Conservation (phyloP, 2,329 filamentous ascomycete species). For the Trichoderma harzianum region DNA sequence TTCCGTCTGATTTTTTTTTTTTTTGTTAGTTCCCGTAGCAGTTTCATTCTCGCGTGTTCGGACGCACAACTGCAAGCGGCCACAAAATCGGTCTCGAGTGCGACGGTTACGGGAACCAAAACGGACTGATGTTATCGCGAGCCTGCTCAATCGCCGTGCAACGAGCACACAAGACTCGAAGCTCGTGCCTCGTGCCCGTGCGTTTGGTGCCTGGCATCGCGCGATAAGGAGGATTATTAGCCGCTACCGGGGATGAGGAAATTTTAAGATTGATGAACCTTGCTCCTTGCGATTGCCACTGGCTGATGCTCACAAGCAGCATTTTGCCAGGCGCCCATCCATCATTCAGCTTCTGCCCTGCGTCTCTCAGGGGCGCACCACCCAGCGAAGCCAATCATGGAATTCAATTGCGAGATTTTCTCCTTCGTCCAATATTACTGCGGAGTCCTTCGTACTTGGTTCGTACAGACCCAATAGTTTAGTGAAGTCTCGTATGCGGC, state of each 20-base stretch:
- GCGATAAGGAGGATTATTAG: slow-evolving; percentile 13
- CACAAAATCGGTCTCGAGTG: neutral
- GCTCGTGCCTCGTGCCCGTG: neutral
- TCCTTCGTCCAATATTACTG: neutral
- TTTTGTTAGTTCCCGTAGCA: neutral
- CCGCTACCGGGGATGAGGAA: neutral
- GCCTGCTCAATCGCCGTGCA: slow-evolving; percentile 2
- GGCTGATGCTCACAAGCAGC: neutral
- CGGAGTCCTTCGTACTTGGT: neutral
- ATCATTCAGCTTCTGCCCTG: neutral
- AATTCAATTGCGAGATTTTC: neutral
- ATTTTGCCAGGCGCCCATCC: neutral
- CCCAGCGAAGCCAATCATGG: neutral
- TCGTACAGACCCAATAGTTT: neutral
- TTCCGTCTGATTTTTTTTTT: neutral
- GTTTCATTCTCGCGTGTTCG: neutral
- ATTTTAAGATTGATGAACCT: slow-evolving; percentile 6
- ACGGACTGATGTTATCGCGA: neutral
- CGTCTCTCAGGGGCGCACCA: slow-evolving; percentile 1
- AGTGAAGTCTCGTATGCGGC: slow-evolving; percentile 3
- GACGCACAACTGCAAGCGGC: slow-evolving; percentile 13
- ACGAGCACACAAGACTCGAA: slow-evolving; percentile 5
- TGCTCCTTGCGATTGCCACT: neutral
- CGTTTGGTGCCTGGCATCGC: slow-evolving; percentile 3
- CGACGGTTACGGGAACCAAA: slow-evolving; percentile 1